Evolutionary conservation across 768 basidiomycete genomes (phyloP), one percentile per base, ranked within the genome.

Genomic region (Boletellus emodensis): DNA sequence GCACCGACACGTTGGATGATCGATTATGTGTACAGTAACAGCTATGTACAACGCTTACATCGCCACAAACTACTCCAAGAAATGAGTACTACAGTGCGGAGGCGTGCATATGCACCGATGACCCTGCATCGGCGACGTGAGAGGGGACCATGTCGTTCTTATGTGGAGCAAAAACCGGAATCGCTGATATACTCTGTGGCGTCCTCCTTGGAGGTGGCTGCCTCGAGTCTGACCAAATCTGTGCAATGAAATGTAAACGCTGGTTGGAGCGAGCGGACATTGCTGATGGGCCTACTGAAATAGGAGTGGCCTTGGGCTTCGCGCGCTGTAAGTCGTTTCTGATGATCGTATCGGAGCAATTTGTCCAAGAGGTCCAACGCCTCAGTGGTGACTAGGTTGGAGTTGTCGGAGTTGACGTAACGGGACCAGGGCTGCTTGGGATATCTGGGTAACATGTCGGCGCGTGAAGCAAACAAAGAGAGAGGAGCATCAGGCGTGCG

Each of bases 271-370:
- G 49, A 56, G 51, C 56, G 54, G 54, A 59, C 49, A 54, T 59
- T 45, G 56, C 62, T 62, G 40, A n/a, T 40, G 46, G n/a, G n/a
- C 66, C 22, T 52, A 80, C 79, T 81, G 64, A 86, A 87, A 71
- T 81, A 86, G 47, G 80, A 72, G 66, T 86, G 84, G 46, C 72
- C 72, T 69, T 83, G 81, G 33, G 82, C 81, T 67, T 87, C 85
- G 55, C 73, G 72, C 38, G 85, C 84, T 14, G 85, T 85, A 34
- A 83, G 70, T 55, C 85, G 72, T 61, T 84, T 81, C 60, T 78
- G 79, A 60, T 87, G 85, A 60, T 87, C 85, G 64, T 85, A 87
- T 53, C 76, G 74, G 60, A 85, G 69, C 46, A 87, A 66, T 62
- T 79, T 81, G 58, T 86, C 85, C 40, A 87, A 66, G 48, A 86